phyloP scores from a whole-genome alignment of 23 red algal species.

The Pyropia haitanensis region DNA sequence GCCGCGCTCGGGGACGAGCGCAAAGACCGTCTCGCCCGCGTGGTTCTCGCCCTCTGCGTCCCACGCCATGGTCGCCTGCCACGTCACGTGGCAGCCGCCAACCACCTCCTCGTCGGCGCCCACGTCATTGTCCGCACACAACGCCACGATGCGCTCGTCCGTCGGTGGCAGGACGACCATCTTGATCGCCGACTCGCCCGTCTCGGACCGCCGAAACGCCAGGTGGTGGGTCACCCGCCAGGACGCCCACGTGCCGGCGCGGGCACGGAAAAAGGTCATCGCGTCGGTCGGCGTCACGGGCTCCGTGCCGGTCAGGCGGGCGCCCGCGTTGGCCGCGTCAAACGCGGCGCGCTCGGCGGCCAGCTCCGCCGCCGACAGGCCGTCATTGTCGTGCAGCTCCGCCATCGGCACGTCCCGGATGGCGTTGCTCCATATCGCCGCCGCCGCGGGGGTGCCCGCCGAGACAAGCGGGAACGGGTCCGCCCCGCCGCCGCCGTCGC shows the following conservation, averaged over 20 bases:
- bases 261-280: slow-evolving; percentile 88
- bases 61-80: slow-evolving; percentile 88
- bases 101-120: slow-evolving; percentile 8
- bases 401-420: no score
- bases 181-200: slow-evolving; percentile 61
- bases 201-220: slow-evolving; percentile 83
- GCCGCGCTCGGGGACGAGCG: slow-evolving; percentile 51
- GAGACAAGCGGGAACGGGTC: no score
- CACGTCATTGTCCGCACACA: slow-evolving; percentile 56
- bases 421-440: no score
- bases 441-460: no score
- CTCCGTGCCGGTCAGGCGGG: not conserved
- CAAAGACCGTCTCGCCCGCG: slow-evolving; percentile 78
- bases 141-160: slow-evolving; percentile 58
- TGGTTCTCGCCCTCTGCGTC: slow-evolving; percentile 95
- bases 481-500: no score
- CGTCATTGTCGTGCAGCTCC: no score
- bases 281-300: slow-evolving; percentile 29
- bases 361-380: no score
- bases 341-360: no score
- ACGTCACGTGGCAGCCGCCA: slow-evolving; percentile 88
- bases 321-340: no score
- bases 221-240: slow-evolving; percentile 96
- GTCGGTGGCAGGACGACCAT: slow-evolving; percentile 44
- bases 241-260: slow-evolving; percentile 70